Percentiles rank a stretch among this genome's conserved stretches.
Conservation (phyloP, 1,139 yeast species). For the Yamadazyma oceani region DNA sequence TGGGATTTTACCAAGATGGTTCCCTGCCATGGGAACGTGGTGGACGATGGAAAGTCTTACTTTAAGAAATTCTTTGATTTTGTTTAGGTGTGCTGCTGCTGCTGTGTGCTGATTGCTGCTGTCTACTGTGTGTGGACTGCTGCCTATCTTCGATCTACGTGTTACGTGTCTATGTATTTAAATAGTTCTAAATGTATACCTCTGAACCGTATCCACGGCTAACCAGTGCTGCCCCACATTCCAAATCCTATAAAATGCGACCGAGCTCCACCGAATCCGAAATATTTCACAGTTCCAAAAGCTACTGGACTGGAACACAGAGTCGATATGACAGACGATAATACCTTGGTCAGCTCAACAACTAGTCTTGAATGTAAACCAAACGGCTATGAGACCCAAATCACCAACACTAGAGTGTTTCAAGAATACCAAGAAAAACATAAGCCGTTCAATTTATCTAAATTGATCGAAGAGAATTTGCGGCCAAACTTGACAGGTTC, state of each 20-base stretch:
- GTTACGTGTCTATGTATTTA: too few relatives aligned
- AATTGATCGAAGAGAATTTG: constrained; percentile 22
- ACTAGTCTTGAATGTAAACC: constrained; percentile 11
- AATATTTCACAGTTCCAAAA: too few relatives aligned
- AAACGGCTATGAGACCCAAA: constrained; percentile 6
- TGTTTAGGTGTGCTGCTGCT: not conserved
- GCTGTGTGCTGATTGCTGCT: too few relatives aligned
- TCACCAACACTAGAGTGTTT: constrained; percentile 7
- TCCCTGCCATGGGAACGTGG: constrained; percentile 59
- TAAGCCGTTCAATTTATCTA: constrained; percentile 13
- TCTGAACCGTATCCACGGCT: not conserved
- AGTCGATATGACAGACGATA: constrained; percentile 7
- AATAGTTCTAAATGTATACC: too few relatives aligned
- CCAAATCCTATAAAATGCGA: not conserved
- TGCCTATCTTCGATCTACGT: too few relatives aligned
- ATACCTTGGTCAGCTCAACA: constrained; percentile 10
- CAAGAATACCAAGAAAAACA: constrained; percentile 9
- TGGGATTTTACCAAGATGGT: constrained; percentile 54
- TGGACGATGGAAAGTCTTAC: constrained; percentile 44
- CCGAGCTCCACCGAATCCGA: too few relatives aligned
- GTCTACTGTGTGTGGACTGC: too few relatives aligned
- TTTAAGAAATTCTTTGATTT: constrained; percentile 21
- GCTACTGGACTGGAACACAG: too few relatives aligned
- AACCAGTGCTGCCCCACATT: not conserved
- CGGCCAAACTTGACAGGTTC: constrained; percentile 39